Evolutionary conservation across 2,329 filamentous ascomycete genomes (phyloP).

Genomic region (Teratosphaeria nubilosa): DNA sequence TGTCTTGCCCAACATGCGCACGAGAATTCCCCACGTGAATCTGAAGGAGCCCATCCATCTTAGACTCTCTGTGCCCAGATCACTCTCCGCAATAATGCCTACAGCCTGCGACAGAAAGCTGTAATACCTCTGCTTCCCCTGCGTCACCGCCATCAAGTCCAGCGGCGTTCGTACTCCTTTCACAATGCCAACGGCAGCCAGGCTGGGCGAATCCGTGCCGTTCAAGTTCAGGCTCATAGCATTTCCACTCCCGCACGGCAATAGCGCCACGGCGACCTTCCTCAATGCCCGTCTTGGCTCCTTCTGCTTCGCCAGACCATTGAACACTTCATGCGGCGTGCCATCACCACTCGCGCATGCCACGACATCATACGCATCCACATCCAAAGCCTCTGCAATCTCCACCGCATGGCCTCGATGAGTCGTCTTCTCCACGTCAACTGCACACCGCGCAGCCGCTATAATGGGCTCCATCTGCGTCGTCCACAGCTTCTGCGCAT

Average conservation of each 20-base stretch:
- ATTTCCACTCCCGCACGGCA: slow-evolving; percentile 91
- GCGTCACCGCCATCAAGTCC: slow-evolving; percentile 80
- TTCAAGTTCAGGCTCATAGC: slow-evolving; percentile 85
- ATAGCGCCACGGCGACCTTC: slow-evolving; percentile 70
- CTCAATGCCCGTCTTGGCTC: slow-evolving; percentile 63
- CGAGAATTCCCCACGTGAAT: slow-evolving; percentile 77
- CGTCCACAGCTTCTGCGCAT: slow-evolving; percentile 62
- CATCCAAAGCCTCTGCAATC: slow-evolving; percentile 64
- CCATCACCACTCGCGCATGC: slow-evolving; percentile 89
- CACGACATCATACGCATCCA: slow-evolving; percentile 73
- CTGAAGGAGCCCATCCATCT: slow-evolving; percentile 85
- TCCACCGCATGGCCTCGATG: slow-evolving; percentile 68
- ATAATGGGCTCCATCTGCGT: slow-evolving; percentile 72
- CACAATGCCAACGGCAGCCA: slow-evolving; percentile 72
- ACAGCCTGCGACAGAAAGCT: slow-evolving; percentile 88
- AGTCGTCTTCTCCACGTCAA: slow-evolving; percentile 64
- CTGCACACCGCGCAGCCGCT: slow-evolving; percentile 63
- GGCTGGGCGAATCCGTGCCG: slow-evolving; percentile 63
- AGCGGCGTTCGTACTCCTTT: slow-evolving; percentile 79
- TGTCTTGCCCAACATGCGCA: slow-evolving; percentile 63
- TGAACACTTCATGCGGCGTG: slow-evolving; percentile 86
- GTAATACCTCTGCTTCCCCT: slow-evolving; percentile 61
- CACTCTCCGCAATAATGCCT: slow-evolving; percentile 81
- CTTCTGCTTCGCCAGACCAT: slow-evolving; percentile 67
- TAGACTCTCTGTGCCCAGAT: slow-evolving; percentile 80